Base-by-base conservation (phyloP, 352 stramenopile genomes). In the Peronospora tabacina region DNA sequence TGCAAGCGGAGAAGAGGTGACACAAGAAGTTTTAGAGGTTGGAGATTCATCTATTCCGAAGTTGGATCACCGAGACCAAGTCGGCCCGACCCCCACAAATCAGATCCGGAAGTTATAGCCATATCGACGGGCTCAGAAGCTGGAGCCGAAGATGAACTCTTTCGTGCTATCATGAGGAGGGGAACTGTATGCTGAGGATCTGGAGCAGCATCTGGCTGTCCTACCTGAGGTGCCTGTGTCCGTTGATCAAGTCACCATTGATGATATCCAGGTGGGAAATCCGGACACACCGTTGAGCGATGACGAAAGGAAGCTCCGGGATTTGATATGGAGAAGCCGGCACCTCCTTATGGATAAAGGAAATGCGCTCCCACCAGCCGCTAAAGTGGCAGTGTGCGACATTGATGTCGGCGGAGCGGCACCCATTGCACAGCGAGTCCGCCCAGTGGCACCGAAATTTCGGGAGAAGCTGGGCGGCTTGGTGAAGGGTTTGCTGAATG, bases 321-420 rank as follows among this genome's bases (percentile, higher is more conserved):
- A 35, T 11, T 20, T 45, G 1, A 45, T 35, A 5, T 45, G 39
- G 39, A 22, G 17, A 4, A 16, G 16, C 20, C 9, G 22, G 2
- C 39, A 45, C 3, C 15, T 35, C 5, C 7, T 70, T 10, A 66
- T 72, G 44, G 55, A 55, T 0, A 68, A 64, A 16, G 56, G 56
- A 0, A 69, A 72, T 12, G 56, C 60, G 0, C 13, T 59, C 0
- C 57, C 63, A 1, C 53, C 46, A 0, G 17, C 58, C 0, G 63
- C 56, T 0, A 22, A 42, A 1, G 61, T 61, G 0, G 62, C 58
- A 0, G n/a, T 71, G 0, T 75, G 65, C 11, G 64, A 74, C 16
- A 69, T 73, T 12, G 67, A 77, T 15, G 54, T 69, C 0, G 52
- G 63, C 0, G 29, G 49, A 1, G 61, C 54, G 0, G 40, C 9